A percentile compares a stretch with the other conserved stretches of the same genome.
Conservation (phyloP, 2,329 filamentous ascomycete species). For the Ceratocystis ficicola region DNA sequence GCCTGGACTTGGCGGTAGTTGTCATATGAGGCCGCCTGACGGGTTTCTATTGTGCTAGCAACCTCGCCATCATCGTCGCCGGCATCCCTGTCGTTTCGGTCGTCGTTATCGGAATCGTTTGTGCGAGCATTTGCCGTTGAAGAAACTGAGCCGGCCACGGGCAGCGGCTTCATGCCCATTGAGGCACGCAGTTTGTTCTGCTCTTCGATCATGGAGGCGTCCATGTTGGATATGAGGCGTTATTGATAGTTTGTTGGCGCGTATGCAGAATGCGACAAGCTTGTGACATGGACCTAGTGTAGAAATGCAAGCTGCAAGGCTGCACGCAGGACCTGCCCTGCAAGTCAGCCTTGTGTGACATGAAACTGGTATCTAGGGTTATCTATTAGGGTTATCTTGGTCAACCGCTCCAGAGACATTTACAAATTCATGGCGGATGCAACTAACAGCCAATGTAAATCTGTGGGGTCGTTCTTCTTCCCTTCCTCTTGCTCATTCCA, state of each 20-base stretch:
- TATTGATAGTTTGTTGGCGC: background rate
- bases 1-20: constrained; percentile 57
- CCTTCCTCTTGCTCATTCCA: too few relatives aligned
- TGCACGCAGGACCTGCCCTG: background rate
- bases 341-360: background rate
- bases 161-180: constrained; percentile 79
- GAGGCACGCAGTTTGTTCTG: constrained; percentile 83
- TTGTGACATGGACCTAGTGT: constrained; percentile 10
- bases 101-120: constrained; percentile 35
- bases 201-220: constrained; percentile 73
- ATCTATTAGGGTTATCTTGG: fast-evolving
- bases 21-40: constrained; percentile 58
- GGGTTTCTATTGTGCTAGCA: constrained; percentile 72
- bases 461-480: too few relatives aligned
- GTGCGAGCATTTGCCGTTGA: constrained; percentile 27
- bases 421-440: too few relatives aligned
- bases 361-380: background rate
- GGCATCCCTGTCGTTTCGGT: constrained; percentile 32
- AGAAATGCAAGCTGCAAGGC: background rate
- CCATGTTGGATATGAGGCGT: constrained; percentile 34
- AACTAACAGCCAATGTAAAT: too few relatives aligned
- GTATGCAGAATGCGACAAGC: constrained; percentile 3
- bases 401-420: background rate
- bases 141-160: constrained; percentile 55
- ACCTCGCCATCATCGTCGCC: constrained; percentile 54